These are phyloP conservation scores for Cladosporium velox DNA, from an alignment of 2,329 filamentous ascomycete species.

Conservation along the genomic window DNA sequence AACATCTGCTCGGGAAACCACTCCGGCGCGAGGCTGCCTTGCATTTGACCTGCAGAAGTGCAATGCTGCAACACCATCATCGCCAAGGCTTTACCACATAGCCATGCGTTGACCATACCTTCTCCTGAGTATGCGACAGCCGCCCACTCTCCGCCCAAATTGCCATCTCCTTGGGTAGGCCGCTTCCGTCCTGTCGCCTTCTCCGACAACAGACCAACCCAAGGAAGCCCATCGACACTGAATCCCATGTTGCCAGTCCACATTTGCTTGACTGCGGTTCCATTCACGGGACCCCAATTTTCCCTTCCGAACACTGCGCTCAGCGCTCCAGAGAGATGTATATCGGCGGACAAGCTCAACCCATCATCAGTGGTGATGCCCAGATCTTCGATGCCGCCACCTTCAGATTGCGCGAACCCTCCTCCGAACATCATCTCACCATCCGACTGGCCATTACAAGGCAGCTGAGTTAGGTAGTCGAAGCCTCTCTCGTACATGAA, in stretches of 20 bases:
- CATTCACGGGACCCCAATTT: constrained; percentile 13
- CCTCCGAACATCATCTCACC: constrained; percentile 26
- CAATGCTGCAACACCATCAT: constrained; percentile 25
- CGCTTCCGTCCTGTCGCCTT: constrained; percentile 22
- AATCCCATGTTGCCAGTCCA: constrained; percentile 28
- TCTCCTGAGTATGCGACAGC: constrained; percentile 30
- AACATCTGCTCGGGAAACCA: neutral
- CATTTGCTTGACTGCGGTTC: constrained; percentile 23
- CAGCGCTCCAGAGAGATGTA: constrained; percentile 21
- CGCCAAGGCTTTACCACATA: constrained; percentile 28
- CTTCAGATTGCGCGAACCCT: constrained; percentile 21
- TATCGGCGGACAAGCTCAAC: constrained; percentile 12
- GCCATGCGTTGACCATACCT: constrained; percentile 29
- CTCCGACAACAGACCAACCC: constrained; percentile 22
- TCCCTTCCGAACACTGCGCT: constrained; percentile 11
- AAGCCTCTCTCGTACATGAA: constrained; percentile 22
- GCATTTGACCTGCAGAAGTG: neutral
- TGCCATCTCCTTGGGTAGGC: neutral
- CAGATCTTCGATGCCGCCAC: constrained; percentile 21
- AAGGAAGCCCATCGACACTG: constrained; percentile 10
- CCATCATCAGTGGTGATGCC: constrained; percentile 19
- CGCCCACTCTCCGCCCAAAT: constrained; percentile 23
- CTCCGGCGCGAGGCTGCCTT: neutral
- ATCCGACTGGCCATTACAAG: neutral
- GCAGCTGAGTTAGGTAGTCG: constrained; percentile 26